A percentile compares a stretch with the other conserved stretches of the same genome.
Evolutionary conservation across 805 yeast genomes (phyloP).

Genomic region (Schizosaccharomyces japonicus): DNA sequence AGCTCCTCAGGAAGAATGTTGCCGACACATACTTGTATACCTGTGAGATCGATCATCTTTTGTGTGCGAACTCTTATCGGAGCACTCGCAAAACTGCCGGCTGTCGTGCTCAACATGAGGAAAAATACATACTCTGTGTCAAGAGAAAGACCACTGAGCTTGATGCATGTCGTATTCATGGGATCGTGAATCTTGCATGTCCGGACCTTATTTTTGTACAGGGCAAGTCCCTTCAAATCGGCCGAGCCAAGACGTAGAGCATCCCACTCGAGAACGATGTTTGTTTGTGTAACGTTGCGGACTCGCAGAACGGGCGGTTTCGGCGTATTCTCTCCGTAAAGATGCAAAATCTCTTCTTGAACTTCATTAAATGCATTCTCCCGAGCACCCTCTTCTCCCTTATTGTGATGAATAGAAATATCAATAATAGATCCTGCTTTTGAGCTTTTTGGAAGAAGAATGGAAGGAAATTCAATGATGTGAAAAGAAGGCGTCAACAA

Average conservation of each 20-base stretch:
- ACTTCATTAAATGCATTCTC: constrained; percentile 31
- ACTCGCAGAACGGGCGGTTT: constrained; percentile 40
- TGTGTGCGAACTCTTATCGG: constrained; percentile 54
- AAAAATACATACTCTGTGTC: constrained; percentile 64
- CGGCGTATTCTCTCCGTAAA: constrained; percentile 57
- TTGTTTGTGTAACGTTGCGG: constrained; percentile 73
- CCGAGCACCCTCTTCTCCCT: constrained; percentile 39
- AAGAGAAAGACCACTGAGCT: constrained; percentile 73
- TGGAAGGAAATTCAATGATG: constrained; percentile 88
- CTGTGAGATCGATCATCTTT: constrained; percentile 84
- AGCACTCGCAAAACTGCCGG: constrained; percentile 62
- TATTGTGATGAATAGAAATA: constrained; percentile 59
- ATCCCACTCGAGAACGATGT: constrained; percentile 90
- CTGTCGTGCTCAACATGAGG: constrained; percentile 61
- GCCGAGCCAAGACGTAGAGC: constrained; percentile 64
- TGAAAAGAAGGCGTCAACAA: constrained; percentile 43
- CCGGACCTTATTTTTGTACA: constrained; percentile 45
- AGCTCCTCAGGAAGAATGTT: constrained; percentile 32
- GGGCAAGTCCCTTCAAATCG: constrained; percentile 43
- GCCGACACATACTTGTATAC: constrained; percentile 79
- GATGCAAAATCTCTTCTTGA: constrained; percentile 48
- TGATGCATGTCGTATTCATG: constrained; percentile 49
- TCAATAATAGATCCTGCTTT: constrained; percentile 79
- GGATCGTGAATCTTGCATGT: constrained; percentile 73
- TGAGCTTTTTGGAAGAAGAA: constrained; percentile 70